Evolutionary conservation across 2,329 filamentous ascomycete genomes (phyloP).

Genomic region (Claviceps maximensis): DNA sequence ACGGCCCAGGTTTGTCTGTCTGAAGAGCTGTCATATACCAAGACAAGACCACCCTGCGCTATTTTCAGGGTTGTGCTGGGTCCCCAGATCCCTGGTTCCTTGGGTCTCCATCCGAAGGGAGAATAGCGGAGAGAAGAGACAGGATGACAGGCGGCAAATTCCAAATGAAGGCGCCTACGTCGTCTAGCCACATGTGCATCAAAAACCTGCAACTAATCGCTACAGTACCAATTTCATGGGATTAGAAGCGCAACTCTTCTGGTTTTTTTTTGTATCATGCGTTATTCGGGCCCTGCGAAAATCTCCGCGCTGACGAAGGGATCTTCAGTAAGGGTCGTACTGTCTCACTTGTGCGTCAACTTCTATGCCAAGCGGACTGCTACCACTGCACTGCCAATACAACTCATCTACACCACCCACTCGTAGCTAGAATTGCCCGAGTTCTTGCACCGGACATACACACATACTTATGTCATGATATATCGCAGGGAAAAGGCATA

Average conservation of each 20-base stretch:
- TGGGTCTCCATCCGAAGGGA: background rate
- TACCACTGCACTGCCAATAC: background rate
- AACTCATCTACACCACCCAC: background rate
- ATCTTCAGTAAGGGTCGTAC: background rate
- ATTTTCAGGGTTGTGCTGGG: background rate
- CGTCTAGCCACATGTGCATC: background rate
- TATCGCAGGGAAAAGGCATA: background rate
- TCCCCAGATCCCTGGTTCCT: too few relatives aligned
- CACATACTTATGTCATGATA: background rate
- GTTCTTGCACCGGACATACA: background rate
- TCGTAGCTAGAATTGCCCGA: background rate
- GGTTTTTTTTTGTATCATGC: background rate
- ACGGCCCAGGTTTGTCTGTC: background rate
- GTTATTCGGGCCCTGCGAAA: background rate
- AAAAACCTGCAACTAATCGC: background rate
- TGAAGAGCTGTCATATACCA: background rate
- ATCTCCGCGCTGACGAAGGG: background rate
- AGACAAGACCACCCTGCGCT: background rate
- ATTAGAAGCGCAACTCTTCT: background rate
- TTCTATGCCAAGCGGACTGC: background rate
- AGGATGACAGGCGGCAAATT: background rate
- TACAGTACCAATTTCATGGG: background rate
- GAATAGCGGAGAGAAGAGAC: slow-evolving; percentile 5
- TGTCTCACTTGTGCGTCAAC: background rate
- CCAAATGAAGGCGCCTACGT: background rate